Percentiles rank a stretch among this genome's conserved stretches.
These are phyloP conservation scores for Colletotrichum cordylinicola DNA, from an alignment of 2,329 filamentous ascomycete species.

Conservation along the genomic window DNA sequence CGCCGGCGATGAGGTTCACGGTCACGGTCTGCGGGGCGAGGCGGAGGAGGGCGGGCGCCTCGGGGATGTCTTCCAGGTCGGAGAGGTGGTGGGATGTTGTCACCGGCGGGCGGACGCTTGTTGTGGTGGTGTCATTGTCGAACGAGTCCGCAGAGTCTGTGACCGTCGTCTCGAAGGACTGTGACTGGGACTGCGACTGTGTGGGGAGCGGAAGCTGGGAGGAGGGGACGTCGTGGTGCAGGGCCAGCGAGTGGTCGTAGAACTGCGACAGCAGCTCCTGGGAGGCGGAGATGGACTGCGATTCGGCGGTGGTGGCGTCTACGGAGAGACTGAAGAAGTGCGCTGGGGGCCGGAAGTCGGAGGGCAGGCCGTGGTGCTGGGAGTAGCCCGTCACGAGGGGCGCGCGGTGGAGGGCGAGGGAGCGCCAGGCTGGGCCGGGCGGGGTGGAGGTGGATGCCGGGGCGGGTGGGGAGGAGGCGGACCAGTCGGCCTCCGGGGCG, in stretches of 20 bases:
- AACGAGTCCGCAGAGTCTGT: constrained; percentile 37
- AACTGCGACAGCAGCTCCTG: constrained; percentile 63
- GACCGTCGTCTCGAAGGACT: constrained; percentile 24
- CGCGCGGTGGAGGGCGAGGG: constrained; percentile 52
- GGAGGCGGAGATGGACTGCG: neutral
- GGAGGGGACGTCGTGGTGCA: constrained; percentile 70
- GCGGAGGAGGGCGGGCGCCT: constrained; percentile 65
- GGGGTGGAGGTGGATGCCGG: neutral
- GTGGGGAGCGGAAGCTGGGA: constrained; percentile 54
- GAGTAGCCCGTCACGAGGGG: constrained; percentile 58
- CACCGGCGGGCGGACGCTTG: constrained; percentile 29
- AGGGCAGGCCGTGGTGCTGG: constrained; percentile 47
- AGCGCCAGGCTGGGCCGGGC: constrained; percentile 55
- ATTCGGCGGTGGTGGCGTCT: constrained; percentile 8
- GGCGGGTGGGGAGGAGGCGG: constrained; percentile 25
- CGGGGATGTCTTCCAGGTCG: constrained; percentile 74
- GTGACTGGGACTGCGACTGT: neutral
- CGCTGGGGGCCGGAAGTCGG: constrained; percentile 31
- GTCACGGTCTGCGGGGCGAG: constrained; percentile 83
- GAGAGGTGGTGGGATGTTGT: constrained; percentile 52
- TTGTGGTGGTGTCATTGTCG: constrained; percentile 24
- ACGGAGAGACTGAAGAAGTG: constrained; percentile 54
- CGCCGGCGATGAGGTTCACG: constrained; percentile 79
- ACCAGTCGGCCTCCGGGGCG: constrained; percentile 33
- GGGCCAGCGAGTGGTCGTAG: constrained; percentile 77